phyloP scores from a whole-genome alignment of 2,329 filamentous ascomycete genomes.

The Pezicula rhizophila region DNA sequence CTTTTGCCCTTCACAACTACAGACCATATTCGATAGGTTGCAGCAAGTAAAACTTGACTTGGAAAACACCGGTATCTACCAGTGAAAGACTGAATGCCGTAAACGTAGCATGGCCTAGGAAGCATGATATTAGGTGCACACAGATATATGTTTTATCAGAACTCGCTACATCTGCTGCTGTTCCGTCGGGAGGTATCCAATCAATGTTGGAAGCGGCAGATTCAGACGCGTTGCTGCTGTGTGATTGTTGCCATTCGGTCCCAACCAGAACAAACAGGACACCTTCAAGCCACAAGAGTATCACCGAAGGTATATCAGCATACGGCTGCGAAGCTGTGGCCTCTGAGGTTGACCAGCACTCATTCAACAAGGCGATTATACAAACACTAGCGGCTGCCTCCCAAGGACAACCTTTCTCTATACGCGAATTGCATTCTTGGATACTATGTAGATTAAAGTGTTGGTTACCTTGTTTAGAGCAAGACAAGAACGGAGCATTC shows the following conservation, averaged over 20 bases:
- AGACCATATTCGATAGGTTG: too few relatives aligned
- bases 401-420: conserved; percentile 1
- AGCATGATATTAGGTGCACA: conserved; percentile 3
- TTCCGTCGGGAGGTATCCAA: neutral
- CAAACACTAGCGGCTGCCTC: neutral
- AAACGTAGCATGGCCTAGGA: conserved; percentile 5
- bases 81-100: neutral
- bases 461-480: neutral
- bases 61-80: too few relatives aligned
- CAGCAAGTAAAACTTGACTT: too few relatives aligned
- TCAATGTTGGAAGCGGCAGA: conserved; percentile 5
- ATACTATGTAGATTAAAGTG: neutral
- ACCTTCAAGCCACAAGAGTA: neutral
- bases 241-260: conserved; percentile 6
- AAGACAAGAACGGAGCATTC: neutral
- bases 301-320: conserved; percentile 5
- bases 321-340: conserved; percentile 4
- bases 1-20: too few relatives aligned
- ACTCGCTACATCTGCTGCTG: neutral
- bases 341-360: conserved; percentile 1
- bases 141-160: conserved; percentile 2
- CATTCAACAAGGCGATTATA: conserved; percentile 2
- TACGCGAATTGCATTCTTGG: conserved; percentile 1
- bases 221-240: conserved; percentile 7
- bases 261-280: neutral